A percentile compares a stretch with the other conserved stretches of the same genome.
Evolutionary conservation across 2,329 filamentous ascomycete genomes (phyloP).

Genomic region (Laburnicola sp.): DNA sequence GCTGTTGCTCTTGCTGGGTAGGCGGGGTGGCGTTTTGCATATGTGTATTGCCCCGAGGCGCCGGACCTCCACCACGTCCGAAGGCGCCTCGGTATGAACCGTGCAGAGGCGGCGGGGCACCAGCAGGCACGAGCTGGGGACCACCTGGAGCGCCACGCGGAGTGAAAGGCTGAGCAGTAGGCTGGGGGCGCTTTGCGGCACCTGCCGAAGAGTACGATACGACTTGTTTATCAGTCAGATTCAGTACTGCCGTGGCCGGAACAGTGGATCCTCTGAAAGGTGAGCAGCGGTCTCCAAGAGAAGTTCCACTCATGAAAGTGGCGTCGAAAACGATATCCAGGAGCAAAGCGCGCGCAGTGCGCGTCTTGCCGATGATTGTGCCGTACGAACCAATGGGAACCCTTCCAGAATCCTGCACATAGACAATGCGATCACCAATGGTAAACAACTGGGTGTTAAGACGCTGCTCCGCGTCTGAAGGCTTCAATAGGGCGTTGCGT

Average conservation of each 20-base stretch:
- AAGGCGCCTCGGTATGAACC: constrained; percentile 63
- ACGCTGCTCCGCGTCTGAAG: constrained; percentile 92
- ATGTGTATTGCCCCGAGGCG: constrained; percentile 30
- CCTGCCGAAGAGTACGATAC: constrained; percentile 66
- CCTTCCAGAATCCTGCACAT: constrained; percentile 88
- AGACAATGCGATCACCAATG: constrained; percentile 89
- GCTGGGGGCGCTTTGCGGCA: constrained; percentile 57
- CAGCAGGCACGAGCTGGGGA: constrained; percentile 63
- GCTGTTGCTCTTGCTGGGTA: constrained; percentile 35
- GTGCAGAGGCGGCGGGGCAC: constrained; percentile 59
- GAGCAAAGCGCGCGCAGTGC: constrained; percentile 78
- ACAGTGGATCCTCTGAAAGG: constrained; percentile 95
- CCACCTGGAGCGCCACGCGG: constrained; percentile 57
- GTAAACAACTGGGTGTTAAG: constrained; percentile 80
- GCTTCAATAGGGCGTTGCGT: constrained; percentile 84
- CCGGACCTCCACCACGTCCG: constrained; percentile 39
- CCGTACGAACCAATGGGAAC: constrained; percentile 90
- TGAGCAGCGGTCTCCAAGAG: constrained; percentile 84
- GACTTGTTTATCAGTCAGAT: constrained; percentile 80
- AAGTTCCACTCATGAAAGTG: constrained; percentile 96
- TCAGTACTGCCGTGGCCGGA: constrained; percentile 82
- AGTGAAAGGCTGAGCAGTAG: constrained; percentile 56
- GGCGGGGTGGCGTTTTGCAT: constrained; percentile 27
- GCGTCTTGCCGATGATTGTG: constrained; percentile 92
- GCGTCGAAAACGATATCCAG: constrained; percentile 92